Evolutionary conservation across 202 grass and related monocot species (phyloP).

Genomic region (Zoysia matrella): DNA sequence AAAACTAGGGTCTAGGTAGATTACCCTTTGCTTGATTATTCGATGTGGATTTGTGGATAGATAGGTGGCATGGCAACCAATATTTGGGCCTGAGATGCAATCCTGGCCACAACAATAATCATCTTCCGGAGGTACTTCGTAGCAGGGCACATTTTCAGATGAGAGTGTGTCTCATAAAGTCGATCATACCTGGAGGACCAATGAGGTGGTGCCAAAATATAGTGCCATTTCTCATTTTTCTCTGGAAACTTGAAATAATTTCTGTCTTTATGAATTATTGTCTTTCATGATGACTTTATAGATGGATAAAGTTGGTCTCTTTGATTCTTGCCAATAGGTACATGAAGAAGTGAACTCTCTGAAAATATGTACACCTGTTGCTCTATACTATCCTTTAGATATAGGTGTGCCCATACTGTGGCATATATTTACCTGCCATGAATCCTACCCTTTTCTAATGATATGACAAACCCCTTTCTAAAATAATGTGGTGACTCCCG

Average conservation of each 20-base stretch:
- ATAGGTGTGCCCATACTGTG: background rate
- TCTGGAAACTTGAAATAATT: background rate
- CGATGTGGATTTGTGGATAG: conserved; percentile 49
- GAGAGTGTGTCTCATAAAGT: conserved; percentile 38
- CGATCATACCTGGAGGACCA: conserved; percentile 30
- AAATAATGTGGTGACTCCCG: no score
- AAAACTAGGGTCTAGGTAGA: conserved; percentile 24
- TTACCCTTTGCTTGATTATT: conserved; percentile 38
- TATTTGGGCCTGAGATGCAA: conserved; percentile 22
- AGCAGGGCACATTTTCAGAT: conserved; percentile 49
- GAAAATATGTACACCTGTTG: conserved; percentile 38
- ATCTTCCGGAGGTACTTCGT: background rate
- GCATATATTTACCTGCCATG: background rate
- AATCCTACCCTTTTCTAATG: no score
- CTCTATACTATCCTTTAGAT: conserved; percentile 24
- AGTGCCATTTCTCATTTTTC: background rate
- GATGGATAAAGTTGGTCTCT: background rate
- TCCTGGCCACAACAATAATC: conserved; percentile 27
- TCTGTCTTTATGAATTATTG: conserved; percentile 32
- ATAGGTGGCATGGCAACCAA: conserved; percentile 25
- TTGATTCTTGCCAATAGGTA: background rate
- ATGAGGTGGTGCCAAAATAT: conserved; percentile 37
- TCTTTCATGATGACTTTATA: conserved; percentile 7
- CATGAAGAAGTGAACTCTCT: conserved; percentile 22
- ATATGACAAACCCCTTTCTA: no score